These are phyloP conservation scores for Gaillardinia entomophila DNA, from an alignment of 805 yeast genomes.

Conservation along the genomic window DNA sequence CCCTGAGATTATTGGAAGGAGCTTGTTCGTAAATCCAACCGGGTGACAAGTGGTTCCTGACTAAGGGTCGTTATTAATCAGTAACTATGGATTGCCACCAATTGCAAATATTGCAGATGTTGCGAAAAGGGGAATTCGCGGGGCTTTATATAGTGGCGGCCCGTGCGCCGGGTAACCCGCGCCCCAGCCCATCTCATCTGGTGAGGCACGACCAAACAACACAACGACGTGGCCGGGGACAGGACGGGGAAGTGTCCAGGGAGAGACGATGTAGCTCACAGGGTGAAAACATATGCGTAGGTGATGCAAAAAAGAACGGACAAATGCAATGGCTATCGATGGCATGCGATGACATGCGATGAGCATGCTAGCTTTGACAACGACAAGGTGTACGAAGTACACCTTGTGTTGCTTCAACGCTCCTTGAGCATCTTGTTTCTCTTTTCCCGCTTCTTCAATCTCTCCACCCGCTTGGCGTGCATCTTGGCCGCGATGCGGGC, in stretches of 20 bases:
- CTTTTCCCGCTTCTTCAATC: slow-evolving; percentile 87
- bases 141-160: background rate
- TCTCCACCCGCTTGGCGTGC: slow-evolving; percentile 88
- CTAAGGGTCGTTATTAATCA: too few relatives aligned
- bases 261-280: too few relatives aligned
- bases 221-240: background rate
- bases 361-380: too few relatives aligned
- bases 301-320: too few relatives aligned
- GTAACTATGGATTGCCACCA: too few relatives aligned
- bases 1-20: slow-evolving; percentile 9
- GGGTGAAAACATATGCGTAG: too few relatives aligned
- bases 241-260: too few relatives aligned
- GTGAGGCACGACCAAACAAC: background rate
- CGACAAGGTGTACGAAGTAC: too few relatives aligned
- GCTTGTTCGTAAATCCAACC: background rate
- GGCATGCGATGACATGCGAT: too few relatives aligned
- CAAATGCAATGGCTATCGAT: too few relatives aligned
- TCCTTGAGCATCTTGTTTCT: slow-evolving; percentile 90
- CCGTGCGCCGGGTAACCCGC: background rate
- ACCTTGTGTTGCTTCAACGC: slow-evolving; percentile 54
- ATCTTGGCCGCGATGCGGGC: slow-evolving; percentile 77
- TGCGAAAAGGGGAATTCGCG: background rate
- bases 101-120: too few relatives aligned
- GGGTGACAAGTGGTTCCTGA: too few relatives aligned
- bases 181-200: background rate